Evolutionary conservation across 1,284 basidiomycete species (phyloP).

Genomic region (Sutorius eximius): DNA sequence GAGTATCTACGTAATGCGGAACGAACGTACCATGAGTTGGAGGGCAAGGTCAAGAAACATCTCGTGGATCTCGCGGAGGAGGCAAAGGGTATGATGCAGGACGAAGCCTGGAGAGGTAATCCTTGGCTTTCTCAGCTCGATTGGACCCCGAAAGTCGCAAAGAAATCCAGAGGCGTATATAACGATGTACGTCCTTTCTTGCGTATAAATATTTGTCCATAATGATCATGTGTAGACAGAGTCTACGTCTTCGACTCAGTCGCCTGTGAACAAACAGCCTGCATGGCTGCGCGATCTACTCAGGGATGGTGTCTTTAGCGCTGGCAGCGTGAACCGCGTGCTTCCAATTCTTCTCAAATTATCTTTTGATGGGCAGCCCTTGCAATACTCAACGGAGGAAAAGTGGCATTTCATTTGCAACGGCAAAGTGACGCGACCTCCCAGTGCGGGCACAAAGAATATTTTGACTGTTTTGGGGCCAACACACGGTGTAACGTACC

Average conservation of each 20-base stretch:
- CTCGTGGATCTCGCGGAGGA: constrained; percentile 70
- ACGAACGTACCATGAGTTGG: constrained; percentile 72
- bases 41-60: constrained; percentile 69
- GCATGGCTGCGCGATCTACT: constrained; percentile 76
- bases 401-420: constrained; percentile 65
- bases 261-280: constrained; percentile 41
- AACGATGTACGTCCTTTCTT: constrained; percentile 25
- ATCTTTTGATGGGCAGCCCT: constrained; percentile 70
- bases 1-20: constrained; percentile 81
- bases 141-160: constrained; percentile 87
- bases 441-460: constrained; percentile 42
- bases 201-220: background rate
- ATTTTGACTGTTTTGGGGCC: constrained; percentile 42
- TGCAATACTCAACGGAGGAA: constrained; percentile 61
- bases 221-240: constrained; percentile 13
- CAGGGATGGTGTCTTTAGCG: constrained; percentile 44
- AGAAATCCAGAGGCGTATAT: constrained; percentile 63
- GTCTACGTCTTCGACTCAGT: background rate
- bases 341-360: constrained; percentile 78
- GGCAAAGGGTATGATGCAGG: constrained; percentile 50
- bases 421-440: constrained; percentile 37
- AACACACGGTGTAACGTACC: constrained; percentile 42
- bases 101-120: constrained; percentile 68
- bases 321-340: constrained; percentile 62
- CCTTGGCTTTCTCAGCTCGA: constrained; percentile 92